phyloP scores from a whole-genome alignment of 176 grass and related monocot genomes.

The Tuctoria greenei region DNA sequence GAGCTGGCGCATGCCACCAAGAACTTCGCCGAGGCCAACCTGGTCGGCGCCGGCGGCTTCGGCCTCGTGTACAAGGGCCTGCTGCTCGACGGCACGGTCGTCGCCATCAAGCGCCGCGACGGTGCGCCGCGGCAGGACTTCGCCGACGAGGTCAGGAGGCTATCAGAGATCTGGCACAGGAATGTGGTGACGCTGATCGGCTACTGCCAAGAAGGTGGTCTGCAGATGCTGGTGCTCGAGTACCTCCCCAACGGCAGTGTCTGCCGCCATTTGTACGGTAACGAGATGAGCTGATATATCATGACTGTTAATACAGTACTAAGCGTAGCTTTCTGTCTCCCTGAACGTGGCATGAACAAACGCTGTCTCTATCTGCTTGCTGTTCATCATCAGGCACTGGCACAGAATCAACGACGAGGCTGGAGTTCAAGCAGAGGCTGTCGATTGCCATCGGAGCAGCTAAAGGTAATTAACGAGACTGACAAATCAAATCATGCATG shows the following conservation, averaged over 20 bases:
- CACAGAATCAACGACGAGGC: conserved; percentile 56
- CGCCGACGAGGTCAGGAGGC: conserved; percentile 66
- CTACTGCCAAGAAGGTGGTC: conserved; percentile 82
- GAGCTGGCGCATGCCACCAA: conserved; percentile 84
- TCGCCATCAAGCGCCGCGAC: conserved; percentile 73
- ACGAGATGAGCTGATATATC: background rate
- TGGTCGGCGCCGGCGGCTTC: conserved; percentile 81
- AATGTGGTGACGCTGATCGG: conserved; percentile 81
- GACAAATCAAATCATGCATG: background rate
- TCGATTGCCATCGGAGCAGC: conserved; percentile 87
- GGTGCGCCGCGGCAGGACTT: conserved; percentile 52
- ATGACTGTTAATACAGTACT: background rate
- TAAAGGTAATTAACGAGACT: conserved; percentile 56
- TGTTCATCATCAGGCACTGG: conserved; percentile 47
- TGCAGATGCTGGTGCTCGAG: conserved; percentile 84
- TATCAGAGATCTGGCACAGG: conserved; percentile 78
- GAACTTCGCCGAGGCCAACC: conserved; percentile 72
- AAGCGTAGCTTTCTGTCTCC: background rate
- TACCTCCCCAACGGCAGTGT: conserved; percentile 94
- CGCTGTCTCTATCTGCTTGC: too few relatives aligned
- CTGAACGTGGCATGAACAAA: background rate
- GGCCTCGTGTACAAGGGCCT: conserved; percentile 84
- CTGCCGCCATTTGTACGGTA: conserved; percentile 79
- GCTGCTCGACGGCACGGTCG: conserved; percentile 86
- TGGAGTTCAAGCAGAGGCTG: conserved; percentile 97